Evolutionary conservation across 2,329 filamentous ascomycete genomes (phyloP).

Genomic region (Cordyceps cateniannulata): DNA sequence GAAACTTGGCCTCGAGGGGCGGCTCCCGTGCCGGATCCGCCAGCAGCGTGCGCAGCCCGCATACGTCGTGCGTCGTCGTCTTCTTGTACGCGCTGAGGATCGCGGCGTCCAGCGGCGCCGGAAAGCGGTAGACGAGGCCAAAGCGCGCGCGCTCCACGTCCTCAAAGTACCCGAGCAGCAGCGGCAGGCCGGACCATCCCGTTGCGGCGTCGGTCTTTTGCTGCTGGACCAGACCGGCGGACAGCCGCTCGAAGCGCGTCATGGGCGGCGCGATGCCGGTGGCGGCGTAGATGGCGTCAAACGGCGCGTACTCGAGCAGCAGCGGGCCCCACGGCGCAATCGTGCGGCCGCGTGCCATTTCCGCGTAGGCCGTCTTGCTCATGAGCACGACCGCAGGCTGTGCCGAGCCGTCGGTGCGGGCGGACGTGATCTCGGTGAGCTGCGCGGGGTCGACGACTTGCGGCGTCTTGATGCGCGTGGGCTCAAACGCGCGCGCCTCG

Average conservation of each 20-base stretch:
- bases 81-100: constrained; percentile 46
- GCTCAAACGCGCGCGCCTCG: constrained; percentile 50
- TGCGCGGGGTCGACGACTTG: constrained; percentile 51
- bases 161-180: constrained; percentile 65
- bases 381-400: constrained; percentile 42
- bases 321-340: constrained; percentile 47
- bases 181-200: constrained; percentile 55
- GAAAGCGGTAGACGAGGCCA: constrained; percentile 70
- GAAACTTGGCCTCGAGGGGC: constrained; percentile 68
- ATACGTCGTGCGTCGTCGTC: constrained; percentile 43
- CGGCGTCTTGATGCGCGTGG: constrained; percentile 54
- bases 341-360: constrained; percentile 36
- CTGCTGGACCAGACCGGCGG: constrained; percentile 46
- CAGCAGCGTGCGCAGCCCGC: constrained; percentile 49
- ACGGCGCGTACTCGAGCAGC: constrained; percentile 64
- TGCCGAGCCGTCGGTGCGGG: constrained; percentile 18
- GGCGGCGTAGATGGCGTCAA: constrained; percentile 54
- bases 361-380: constrained; percentile 45
- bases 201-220: constrained; percentile 40
- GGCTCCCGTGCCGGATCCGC: constrained; percentile 50
- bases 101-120: constrained; percentile 55
- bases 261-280: constrained; percentile 60
- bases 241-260: constrained; percentile 58
- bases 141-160: constrained; percentile 64
- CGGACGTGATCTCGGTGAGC: constrained; percentile 34